These are phyloP conservation scores for Bocquillonia castaneifolia DNA, from an alignment of 441 rosid genomes.

Conservation along the genomic window DNA sequence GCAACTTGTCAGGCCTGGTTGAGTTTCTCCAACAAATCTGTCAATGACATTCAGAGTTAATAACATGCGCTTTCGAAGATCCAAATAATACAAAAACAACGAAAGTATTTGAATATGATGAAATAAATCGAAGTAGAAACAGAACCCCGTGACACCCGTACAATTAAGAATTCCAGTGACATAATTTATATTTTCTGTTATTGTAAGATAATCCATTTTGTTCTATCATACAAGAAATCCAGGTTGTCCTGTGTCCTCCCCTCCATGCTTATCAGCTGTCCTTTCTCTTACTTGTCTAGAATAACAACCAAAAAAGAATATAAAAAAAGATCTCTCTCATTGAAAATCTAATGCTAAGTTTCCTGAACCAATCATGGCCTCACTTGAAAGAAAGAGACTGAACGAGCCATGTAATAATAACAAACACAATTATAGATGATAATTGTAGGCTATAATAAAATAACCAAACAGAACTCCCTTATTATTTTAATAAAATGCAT, in stretches of 20 bases:
- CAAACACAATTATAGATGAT: slow-evolving; percentile 4
- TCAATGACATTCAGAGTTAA: background rate
- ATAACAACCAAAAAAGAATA: background rate
- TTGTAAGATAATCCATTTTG: background rate
- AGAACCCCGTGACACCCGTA: background rate
- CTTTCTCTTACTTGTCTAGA: background rate
- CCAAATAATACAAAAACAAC: background rate
- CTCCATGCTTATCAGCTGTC: slow-evolving; percentile 15
- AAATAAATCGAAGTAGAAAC: background rate
- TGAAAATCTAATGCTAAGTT: slow-evolving; percentile 8
- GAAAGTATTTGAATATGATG: background rate
- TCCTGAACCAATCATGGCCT: slow-evolving; percentile 2
- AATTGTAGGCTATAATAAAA: slow-evolving; percentile 14
- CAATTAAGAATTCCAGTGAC: background rate
- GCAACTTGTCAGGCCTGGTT: slow-evolving; percentile 54
- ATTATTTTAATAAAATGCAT: slow-evolving; percentile 4
- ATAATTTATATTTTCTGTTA: background rate
- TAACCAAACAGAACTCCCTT: too few relatives aligned
- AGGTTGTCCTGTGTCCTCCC: slow-evolving; percentile 26
- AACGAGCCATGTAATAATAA: background rate
- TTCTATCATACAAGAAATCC: slow-evolving; percentile 10
- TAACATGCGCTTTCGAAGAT: slow-evolving; percentile 9
- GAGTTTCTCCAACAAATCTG: slow-evolving; percentile 60
- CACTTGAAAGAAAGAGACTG: background rate
- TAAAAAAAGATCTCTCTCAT: background rate